Evolutionary conservation across 2,329 filamentous ascomycete species (phyloP).

Genomic region (Metarhizium brunneum): DNA sequence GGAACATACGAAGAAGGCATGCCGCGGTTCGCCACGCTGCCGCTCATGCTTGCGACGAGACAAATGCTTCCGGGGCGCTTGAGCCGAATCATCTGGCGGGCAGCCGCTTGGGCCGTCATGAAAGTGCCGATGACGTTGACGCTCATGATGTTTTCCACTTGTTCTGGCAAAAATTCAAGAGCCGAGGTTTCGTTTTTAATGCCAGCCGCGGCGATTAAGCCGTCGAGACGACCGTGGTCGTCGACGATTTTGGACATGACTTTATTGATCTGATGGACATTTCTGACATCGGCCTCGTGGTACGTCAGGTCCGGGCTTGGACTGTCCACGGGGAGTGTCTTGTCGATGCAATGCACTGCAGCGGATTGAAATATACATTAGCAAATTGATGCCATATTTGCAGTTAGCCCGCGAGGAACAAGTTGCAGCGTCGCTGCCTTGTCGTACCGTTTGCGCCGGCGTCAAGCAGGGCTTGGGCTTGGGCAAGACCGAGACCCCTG

Average conservation of each 20-base stretch:
- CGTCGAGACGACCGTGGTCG: slow-evolving; percentile 52
- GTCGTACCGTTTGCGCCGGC: slow-evolving; percentile 61
- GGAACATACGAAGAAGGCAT: slow-evolving; percentile 21
- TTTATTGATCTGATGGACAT: slow-evolving; percentile 48
- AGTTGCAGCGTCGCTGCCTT: slow-evolving; percentile 16
- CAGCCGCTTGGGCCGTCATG: slow-evolving; percentile 18
- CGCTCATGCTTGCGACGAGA: slow-evolving; percentile 48
- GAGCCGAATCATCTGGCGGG: slow-evolving; percentile 49
- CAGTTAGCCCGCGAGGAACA: too few species aligned
- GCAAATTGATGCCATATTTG: too few species aligned
- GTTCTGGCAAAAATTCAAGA: slow-evolving; percentile 51
- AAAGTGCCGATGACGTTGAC: slow-evolving; percentile 55
- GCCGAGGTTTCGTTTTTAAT: slow-evolving; percentile 60
- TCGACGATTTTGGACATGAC: slow-evolving; percentile 50
- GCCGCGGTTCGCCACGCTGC: slow-evolving; percentile 45
- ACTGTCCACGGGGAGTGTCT: too few species aligned
- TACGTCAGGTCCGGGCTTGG: too few species aligned
- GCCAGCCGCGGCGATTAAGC: slow-evolving; percentile 60
- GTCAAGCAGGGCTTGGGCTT: slow-evolving; percentile 65
- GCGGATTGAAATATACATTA: too few species aligned
- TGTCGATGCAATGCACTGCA: too few species aligned
- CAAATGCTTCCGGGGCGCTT: slow-evolving; percentile 45
- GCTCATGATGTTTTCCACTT: slow-evolving; percentile 54
- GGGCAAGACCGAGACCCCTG: slow-evolving; percentile 62
- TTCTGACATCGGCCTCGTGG: slow-evolving; percentile 43